Percentiles rank a stretch among this genome's conserved stretches.
Evolutionary conservation across 1,139 yeast species (phyloP).

Genomic region (Kurtzmaniella quercitrusa): DNA sequence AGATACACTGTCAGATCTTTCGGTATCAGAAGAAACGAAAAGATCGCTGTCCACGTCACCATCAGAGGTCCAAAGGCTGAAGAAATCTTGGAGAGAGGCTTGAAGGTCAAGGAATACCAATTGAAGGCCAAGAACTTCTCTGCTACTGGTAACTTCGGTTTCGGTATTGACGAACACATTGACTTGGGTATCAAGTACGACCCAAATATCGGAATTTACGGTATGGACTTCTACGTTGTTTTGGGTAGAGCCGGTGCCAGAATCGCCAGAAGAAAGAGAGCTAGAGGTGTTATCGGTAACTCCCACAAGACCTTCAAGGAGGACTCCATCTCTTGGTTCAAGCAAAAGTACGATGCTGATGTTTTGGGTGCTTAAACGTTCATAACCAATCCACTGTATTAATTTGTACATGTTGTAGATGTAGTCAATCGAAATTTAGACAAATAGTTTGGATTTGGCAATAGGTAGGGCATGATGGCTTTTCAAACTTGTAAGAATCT

Average conservation of each 20-base stretch:
- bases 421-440: background rate
- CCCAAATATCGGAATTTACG: constrained; percentile 99
- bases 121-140: constrained; percentile 92
- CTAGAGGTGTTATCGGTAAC: constrained; percentile 86
- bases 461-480: too few species aligned
- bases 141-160: constrained; percentile 99
- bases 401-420: background rate
- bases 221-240: constrained; percentile 99
- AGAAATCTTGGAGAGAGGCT: constrained; percentile 99
- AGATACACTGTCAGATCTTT: constrained; percentile 99
- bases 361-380: constrained; percentile 63
- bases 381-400: constrained; percentile 2
- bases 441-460: background rate
- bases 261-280: constrained; percentile 98
- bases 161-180: constrained; percentile 99
- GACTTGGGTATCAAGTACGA: constrained; percentile 99
- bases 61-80: constrained; percentile 99
- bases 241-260: constrained; percentile 99
- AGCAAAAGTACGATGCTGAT: constrained; percentile 99
- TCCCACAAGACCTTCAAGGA: constrained; percentile 88
- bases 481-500: too few species aligned
- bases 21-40: constrained; percentile 99
- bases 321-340: constrained; percentile 98
- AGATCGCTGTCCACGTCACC: constrained; percentile 98
- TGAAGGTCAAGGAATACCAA: constrained; percentile 99